Conservation (phyloP, 1,284 basidiomycete species). For the Cryptococcus wingfieldii region DNA sequence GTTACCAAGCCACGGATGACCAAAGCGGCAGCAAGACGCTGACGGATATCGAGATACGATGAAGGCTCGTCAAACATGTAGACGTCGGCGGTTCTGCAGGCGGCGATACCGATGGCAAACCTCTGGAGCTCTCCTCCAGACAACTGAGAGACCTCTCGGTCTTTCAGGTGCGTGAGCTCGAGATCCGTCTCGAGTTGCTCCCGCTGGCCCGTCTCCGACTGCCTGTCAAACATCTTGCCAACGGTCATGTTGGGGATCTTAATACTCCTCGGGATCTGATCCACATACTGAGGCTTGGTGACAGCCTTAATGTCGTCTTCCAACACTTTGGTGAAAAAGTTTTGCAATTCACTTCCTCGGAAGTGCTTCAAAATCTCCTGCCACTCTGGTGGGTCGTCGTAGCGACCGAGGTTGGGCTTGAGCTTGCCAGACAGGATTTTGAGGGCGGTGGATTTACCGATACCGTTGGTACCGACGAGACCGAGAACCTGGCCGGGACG, state of each 20-base stretch:
- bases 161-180: slow-evolving; percentile 77
- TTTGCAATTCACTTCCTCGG: slow-evolving; percentile 93
- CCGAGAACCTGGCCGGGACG: slow-evolving; percentile 93
- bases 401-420: slow-evolving; percentile 61
- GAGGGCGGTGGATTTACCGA: slow-evolving; percentile 92
- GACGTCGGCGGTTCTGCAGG: slow-evolving; percentile 82
- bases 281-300: slow-evolving; percentile 98
- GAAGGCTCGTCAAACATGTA: slow-evolving; percentile 74
- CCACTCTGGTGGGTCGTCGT: slow-evolving; percentile 86
- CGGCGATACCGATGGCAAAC: slow-evolving; percentile 62
- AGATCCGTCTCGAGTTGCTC: slow-evolving; percentile 73
- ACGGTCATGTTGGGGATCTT: slow-evolving; percentile 79
- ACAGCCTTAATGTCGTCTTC: slow-evolving; percentile 96
- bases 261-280: slow-evolving; percentile 92
- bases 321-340: slow-evolving; percentile 97
- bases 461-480: slow-evolving; percentile 96
- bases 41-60: slow-evolving; percentile 90
- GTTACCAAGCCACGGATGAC: slow-evolving; percentile 81
- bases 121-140: slow-evolving; percentile 94
- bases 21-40: slow-evolving; percentile 91
- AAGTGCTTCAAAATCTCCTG: slow-evolving; percentile 95
- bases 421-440: slow-evolving; percentile 93
- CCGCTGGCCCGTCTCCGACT: slow-evolving; percentile 60
- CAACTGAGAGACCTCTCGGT: slow-evolving; percentile 75
- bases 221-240: slow-evolving; percentile 72